These are phyloP conservation scores for Leishmania mexicana DNA, from an alignment of 208 protist species.

Conservation along the genomic window DNA sequence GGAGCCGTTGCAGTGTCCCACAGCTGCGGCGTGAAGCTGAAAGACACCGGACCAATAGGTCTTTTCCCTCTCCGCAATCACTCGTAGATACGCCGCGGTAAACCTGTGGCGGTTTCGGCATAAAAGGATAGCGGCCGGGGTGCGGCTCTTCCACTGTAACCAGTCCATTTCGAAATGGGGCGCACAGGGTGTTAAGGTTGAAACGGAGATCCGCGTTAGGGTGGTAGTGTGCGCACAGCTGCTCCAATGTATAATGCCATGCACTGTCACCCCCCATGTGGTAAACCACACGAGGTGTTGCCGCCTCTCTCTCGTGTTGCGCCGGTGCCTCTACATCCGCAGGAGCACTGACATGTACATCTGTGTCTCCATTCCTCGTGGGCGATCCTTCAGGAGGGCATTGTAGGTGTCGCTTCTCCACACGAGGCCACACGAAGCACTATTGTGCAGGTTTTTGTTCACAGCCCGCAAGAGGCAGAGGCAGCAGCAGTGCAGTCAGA, in stretches of 20 bases:
- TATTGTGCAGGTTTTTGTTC: slow-evolving; percentile 34
- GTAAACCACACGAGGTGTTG: slow-evolving; percentile 2
- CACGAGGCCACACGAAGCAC: slow-evolving; percentile 48
- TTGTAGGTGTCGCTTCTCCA: slow-evolving; percentile 28
- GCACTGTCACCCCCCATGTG: slow-evolving; percentile 46
- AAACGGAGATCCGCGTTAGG: slow-evolving; percentile 52
- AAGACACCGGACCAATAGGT: slow-evolving; percentile 10
- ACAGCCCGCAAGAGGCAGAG: slow-evolving; percentile 6
- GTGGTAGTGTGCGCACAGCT: slow-evolving; percentile 53
- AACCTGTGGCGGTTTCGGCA: slow-evolving; percentile 4
- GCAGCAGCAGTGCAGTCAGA: slow-evolving; percentile 27
- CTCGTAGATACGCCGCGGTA: slow-evolving; percentile 22
- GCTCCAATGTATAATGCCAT: slow-evolving; percentile 36
- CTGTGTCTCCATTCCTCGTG: slow-evolving; percentile 20
- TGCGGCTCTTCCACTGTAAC: not conserved
- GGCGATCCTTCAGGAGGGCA: slow-evolving; percentile 7
- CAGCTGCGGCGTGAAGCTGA: slow-evolving; percentile 13
- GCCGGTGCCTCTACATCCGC: slow-evolving; percentile 12
- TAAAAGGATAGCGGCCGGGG: slow-evolving; percentile 12
- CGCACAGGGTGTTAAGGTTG: slow-evolving; percentile 19
- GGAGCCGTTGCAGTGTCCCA: slow-evolving; percentile 2
- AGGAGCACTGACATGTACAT: slow-evolving; percentile 50
- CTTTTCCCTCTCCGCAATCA: slow-evolving; percentile 7
- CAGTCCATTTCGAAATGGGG: not conserved
- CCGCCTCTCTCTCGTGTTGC: not conserved